Conservation (phyloP, 2,329 filamentous ascomycete genomes). For the Penicillium sp. region DNA sequence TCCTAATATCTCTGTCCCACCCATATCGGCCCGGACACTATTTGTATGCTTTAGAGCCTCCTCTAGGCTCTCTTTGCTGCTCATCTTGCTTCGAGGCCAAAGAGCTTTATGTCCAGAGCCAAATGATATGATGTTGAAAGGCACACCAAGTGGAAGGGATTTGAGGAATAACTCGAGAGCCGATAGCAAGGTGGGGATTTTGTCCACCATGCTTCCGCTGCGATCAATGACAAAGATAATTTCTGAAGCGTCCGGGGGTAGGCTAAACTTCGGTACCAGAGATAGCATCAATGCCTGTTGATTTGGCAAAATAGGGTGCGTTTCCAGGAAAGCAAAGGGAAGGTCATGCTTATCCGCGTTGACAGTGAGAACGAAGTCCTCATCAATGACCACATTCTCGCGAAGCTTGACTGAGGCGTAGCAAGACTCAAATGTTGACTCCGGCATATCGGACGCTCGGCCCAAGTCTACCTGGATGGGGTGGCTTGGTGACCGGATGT, state of each 20-base stretch:
- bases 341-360: background rate
- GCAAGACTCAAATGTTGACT: slow-evolving; percentile 10
- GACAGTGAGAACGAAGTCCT: background rate
- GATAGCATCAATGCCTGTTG: background rate
- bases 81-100: background rate
- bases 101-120: background rate
- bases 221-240: background rate
- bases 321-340: background rate
- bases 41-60: background rate
- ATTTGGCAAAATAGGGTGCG: background rate
- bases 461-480: slow-evolving; percentile 17
- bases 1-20: background rate
- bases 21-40: background rate
- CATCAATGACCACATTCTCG: background rate
- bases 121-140: background rate
- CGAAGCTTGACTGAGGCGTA: slow-evolving; percentile 7
- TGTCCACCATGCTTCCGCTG: background rate
- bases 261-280: background rate
- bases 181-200: background rate
- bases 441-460: slow-evolving; percentile 7
- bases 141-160: background rate
- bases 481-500: slow-evolving; percentile 17
- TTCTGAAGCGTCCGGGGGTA: background rate
- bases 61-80: background rate
- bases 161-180: background rate